Base-by-base conservation (phyloP, 2,329 filamentous ascomycete genomes). In the Fonsecaea multimorphosa region DNA sequence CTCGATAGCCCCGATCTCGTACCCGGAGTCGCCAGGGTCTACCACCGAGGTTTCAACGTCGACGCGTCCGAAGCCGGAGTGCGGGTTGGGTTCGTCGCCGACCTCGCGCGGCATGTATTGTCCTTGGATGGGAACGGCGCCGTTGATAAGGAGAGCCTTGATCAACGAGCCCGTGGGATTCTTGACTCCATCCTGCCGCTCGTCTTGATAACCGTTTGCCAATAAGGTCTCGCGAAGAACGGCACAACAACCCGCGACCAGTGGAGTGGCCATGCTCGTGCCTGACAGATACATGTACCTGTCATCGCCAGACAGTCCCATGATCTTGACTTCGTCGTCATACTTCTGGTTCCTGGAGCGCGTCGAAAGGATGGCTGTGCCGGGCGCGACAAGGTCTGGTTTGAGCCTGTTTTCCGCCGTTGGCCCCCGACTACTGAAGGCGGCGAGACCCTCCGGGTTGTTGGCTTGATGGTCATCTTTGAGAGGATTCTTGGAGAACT, bases 61-160 rank as follows among this genome's bases (percentile, higher is more conserved):
- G 12, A 73, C 68, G n/a, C 68, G 67, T 12, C 72, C 71, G 34
- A 61, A 73, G 7, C 72, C 72, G 4, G 68, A 71, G 51, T 58
- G 64, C 16, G 38, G 38, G 4, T 44, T 44, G 38, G 38, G 38
- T 12, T 44, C 38, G 38, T 44, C 38, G 16, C n/a, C n/a, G 38
- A 44, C 38, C 36, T 72, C 68, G n/a, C 46, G 62, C 2, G 70
- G 68, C 2, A 67, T 38, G 55, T 70, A 71, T 29, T 70, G 66
- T 22, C 68, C 69, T 3, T 44, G 19, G 16, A 55, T 55, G n/a
- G 70, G 52, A 14, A 70, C 62, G 1, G 72, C 71, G 32, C 72
- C 72, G 58, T 74, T 72, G 53, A 74, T 70, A 27, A 74, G 70
- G 31, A 74, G 65, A 29, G 72, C 72, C 63, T 74, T 74, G 53